Percentiles rank a stretch among this genome's conserved stretches.
Evolutionary conservation across 192 early-diverging fungal species (phyloP).

Genomic region (Cetraspora pellucida): DNA sequence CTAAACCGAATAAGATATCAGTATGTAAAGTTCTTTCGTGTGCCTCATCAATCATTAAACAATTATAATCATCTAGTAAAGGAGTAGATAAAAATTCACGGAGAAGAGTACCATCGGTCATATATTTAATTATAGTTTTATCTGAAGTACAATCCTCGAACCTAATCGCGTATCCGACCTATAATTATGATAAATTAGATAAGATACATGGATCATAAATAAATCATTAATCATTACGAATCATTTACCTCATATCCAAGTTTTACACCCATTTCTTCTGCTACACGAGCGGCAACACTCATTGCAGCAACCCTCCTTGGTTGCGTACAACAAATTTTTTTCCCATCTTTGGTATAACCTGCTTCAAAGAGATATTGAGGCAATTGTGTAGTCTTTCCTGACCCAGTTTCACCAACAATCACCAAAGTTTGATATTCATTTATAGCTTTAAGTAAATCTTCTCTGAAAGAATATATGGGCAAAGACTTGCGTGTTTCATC

Average conservation of each 20-base stretch:
- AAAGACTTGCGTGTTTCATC: conserved; percentile 82
- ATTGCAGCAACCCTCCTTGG: conserved; percentile 98
- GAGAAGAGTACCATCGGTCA: conserved; percentile 98
- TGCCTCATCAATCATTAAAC: conserved; percentile 98
- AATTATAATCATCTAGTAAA: conserved; percentile 85
- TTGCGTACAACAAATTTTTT: conserved; percentile 95
- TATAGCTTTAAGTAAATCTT: conserved; percentile 82
- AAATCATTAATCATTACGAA: neutral
- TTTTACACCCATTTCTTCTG: conserved; percentile 95
- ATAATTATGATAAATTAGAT: neutral
- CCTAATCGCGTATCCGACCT: conserved; percentile 90
- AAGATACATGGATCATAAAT: neutral
- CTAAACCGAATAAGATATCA: conserved; percentile 93
- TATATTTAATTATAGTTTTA: conserved; percentile 94
- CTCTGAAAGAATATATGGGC: conserved; percentile 87
- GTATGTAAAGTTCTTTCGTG: conserved; percentile 97
- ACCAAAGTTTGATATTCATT: conserved; percentile 86
- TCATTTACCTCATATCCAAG: conserved; percentile 78
- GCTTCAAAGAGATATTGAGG: conserved; percentile 96
- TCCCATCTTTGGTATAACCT: conserved; percentile 86
- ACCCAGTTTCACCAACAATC: conserved; percentile 97
- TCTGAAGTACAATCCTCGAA: conserved; percentile 98
- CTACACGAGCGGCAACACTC: conserved; percentile 95
- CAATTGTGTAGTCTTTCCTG: conserved; percentile 98
- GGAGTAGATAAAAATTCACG: conserved; percentile 98